These are phyloP conservation scores for Helicostylum pulchrum DNA, from an alignment of 192 early-diverging fungal species.

Conservation along the genomic window DNA sequence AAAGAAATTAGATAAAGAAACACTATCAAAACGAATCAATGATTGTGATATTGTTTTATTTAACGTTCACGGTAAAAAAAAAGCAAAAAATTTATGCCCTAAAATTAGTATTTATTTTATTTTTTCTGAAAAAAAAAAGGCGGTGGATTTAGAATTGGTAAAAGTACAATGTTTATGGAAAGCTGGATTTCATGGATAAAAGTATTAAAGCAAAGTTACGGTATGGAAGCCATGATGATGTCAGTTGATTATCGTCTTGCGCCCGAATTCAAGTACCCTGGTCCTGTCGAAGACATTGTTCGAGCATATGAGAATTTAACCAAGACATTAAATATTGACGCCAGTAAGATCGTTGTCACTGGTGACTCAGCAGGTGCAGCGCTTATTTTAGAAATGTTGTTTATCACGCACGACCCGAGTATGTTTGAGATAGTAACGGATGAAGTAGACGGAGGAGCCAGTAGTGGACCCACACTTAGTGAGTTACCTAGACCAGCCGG, in stretches of 20 bases:
- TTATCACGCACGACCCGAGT: slow-evolving; percentile 36
- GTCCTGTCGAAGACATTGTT: slow-evolving; percentile 32
- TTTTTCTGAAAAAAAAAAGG: neutral
- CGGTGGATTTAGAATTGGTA: slow-evolving; percentile 34
- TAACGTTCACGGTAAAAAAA: slow-evolving; percentile 25
- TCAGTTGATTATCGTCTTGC: slow-evolving; percentile 35
- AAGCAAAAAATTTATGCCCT: neutral
- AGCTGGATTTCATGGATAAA: slow-evolving; percentile 32
- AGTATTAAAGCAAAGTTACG: slow-evolving; percentile 28
- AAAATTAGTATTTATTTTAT: neutral
- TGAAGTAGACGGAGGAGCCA: slow-evolving; percentile 1
- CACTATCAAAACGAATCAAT: slow-evolving; percentile 17
- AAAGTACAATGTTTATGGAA: slow-evolving; percentile 33
- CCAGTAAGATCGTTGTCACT: slow-evolving; percentile 27
- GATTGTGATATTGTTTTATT: slow-evolving; percentile 33
- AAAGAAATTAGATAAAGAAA: slow-evolving; percentile 16
- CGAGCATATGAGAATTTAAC: slow-evolving; percentile 35
- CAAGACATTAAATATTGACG: slow-evolving; percentile 17
- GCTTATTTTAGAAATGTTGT: slow-evolving; percentile 33
- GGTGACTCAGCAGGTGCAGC: slow-evolving; percentile 32
- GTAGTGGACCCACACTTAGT: slow-evolving; percentile 3
- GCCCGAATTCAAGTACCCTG: slow-evolving; percentile 34
- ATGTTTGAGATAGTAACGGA: slow-evolving; percentile 37
- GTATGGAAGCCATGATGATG: slow-evolving; percentile 32
- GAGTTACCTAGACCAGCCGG: slow-evolving; percentile 35